phyloP scores from a whole-genome alignment of 2,329 filamentous ascomycete genomes.

The Aspergillus ustus region DNA sequence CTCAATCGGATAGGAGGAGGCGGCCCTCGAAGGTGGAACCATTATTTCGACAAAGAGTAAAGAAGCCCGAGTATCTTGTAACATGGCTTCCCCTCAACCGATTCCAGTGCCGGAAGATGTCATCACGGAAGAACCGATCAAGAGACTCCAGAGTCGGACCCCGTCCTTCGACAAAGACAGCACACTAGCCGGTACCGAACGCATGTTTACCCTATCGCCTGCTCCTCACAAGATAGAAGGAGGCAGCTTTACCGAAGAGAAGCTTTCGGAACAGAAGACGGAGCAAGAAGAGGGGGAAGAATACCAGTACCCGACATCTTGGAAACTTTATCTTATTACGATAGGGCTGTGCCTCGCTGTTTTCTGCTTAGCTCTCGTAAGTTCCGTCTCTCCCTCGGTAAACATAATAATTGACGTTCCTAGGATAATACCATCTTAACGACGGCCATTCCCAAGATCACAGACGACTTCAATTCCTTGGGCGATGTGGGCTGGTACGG shows the following conservation, averaged over 20 bases:
- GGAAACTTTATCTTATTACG: conserved; percentile 7
- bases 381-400: not conserved
- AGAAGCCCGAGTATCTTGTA: not conserved
- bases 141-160: not conserved
- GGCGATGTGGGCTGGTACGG: conserved; percentile 6
- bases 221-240: not conserved
- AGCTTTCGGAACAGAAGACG: not conserved
- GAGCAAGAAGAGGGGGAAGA: not conserved
- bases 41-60: not conserved
- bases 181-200: not conserved
- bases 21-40: not conserved
- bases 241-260: not conserved
- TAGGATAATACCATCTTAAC: conserved; percentile 6
- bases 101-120: not conserved
- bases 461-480: conserved; percentile 4
- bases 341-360: conserved; percentile 10
- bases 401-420: not conserved
- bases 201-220: not conserved
- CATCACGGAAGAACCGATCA: not conserved
- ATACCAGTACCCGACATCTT: not conserved
- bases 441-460: conserved; percentile 6
- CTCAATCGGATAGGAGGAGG: not conserved
- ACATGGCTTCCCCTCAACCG: not conserved
- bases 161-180: not conserved
- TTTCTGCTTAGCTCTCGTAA: conserved; percentile 1